These are phyloP conservation scores for Anaeromyces robustus DNA, from an alignment of 192 early-diverging fungal species.

Conservation along the genomic window DNA sequence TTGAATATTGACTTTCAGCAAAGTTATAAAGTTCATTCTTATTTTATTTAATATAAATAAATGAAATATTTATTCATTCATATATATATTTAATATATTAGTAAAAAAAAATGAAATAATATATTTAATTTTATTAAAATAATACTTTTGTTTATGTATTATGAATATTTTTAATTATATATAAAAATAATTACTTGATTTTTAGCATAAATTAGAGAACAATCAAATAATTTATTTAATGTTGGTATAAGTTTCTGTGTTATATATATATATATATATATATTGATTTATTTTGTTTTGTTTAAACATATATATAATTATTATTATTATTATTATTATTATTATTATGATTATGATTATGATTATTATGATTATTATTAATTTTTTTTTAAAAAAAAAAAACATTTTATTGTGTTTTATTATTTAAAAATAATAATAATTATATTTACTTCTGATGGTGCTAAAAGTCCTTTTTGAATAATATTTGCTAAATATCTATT, in stretches of 20 bases:
- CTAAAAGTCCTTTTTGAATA: conserved; percentile 43
- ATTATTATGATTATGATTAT: conserved; percentile 6
- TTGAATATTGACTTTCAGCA: background rate
- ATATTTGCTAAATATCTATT: conserved; percentile 54
- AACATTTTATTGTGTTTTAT: background rate
- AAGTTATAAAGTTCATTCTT: background rate
- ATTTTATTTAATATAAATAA: no score
- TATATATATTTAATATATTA: no score
- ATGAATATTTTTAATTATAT: no score
- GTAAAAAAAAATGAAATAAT: no score
- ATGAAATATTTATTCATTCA: no score
- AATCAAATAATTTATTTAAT: background rate
- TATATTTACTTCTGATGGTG: conserved; percentile 12
- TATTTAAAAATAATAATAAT: no score
- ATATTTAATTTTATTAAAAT: no score
- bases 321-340: conserved; percentile 7
- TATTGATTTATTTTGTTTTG: conserved; percentile 2
- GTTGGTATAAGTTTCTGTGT: background rate
- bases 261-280: background rate
- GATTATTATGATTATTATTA: background rate
- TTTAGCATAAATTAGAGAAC: background rate
- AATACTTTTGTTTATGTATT: no score
- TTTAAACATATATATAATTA: no score
- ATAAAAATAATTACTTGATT: background rate
- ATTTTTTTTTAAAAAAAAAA: background rate